Conservation (phyloP, 2,329 filamentous ascomycete species). For the Penicillium sp. region DNA sequence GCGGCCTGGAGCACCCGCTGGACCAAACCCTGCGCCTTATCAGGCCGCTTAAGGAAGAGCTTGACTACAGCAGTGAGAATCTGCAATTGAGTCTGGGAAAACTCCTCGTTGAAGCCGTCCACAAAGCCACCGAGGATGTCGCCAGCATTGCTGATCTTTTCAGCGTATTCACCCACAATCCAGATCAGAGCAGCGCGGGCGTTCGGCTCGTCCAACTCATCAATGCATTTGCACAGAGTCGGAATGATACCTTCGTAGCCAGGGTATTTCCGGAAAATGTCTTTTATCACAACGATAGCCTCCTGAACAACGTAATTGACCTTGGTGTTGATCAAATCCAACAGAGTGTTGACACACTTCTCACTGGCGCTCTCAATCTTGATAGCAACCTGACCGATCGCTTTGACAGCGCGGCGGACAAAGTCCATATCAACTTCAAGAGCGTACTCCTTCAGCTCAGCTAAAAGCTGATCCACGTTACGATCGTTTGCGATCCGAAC, state of each 20-base stretch:
- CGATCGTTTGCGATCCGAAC: slow-evolving; percentile 97
- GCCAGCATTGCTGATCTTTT: slow-evolving; percentile 98
- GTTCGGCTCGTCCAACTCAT: slow-evolving; percentile 92
- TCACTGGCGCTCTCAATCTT: slow-evolving; percentile 96
- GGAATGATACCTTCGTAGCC: slow-evolving; percentile 98
- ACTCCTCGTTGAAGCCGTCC: slow-evolving; percentile 93
- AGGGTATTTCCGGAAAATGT: slow-evolving; percentile 95
- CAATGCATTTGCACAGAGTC: slow-evolving; percentile 92
- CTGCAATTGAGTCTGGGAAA: slow-evolving; percentile 97
- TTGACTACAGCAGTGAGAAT: slow-evolving; percentile 97
- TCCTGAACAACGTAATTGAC: slow-evolving; percentile 99
- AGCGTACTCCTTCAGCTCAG: slow-evolving; percentile 95
- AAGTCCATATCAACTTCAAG: slow-evolving; percentile 99
- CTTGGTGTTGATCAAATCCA: slow-evolving; percentile 95
- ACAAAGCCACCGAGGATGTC: slow-evolving; percentile 91
- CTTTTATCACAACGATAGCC: slow-evolving; percentile 97
- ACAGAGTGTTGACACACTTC: slow-evolving; percentile 89
- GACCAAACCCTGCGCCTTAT: slow-evolving; percentile 85
- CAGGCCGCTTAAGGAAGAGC: slow-evolving; percentile 94
- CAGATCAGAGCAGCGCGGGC: slow-evolving; percentile 91
- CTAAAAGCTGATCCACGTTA: slow-evolving; percentile 91
- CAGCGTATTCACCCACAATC: slow-evolving; percentile 98
- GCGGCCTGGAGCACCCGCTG: slow-evolving; percentile 93
- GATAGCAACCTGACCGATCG: slow-evolving; percentile 96
- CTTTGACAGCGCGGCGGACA: slow-evolving; percentile 88